Evolutionary conservation across 257 asterid genomes (phyloP), one percentile per base, ranked within the genome.

Genomic region (Penstemon eatonii): DNA sequence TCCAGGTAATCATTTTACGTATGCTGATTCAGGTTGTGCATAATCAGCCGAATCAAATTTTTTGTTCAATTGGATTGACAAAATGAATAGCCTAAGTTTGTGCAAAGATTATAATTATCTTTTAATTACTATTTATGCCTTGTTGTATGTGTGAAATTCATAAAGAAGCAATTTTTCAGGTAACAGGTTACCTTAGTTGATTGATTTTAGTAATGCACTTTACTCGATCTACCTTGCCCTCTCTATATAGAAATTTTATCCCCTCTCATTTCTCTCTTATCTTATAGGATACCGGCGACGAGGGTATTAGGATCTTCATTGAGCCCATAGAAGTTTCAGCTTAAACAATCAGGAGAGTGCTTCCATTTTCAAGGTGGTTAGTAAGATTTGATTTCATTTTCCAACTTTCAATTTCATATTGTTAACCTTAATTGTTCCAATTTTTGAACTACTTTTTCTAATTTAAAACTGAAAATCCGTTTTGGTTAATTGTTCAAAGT

Each of bases 181-280:
- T 38, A 19, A 36, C 58, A 36, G 6, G 25, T 63, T 63, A 18
- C 55, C 56, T 46, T 8, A 8, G 1, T 63, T 46, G 68, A 13
- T n/a, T 8, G 36, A 33, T 63, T 45, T 13, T 5, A 25, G 33
- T 63, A 63, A 63, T 63, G 56, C 56, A 25, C 66, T 25, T 42
- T 5, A 15, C 18, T 5, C n/a, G 54, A 49, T 10, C 11, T 49
- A 49, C 54, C 54, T 49, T 13, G 54, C 54, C 54, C 4, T 25
- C 33, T 25, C 33, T 25, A 25, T 25, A 25, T 11, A 49, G 54
- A 49, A 15, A 49, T 6, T 15, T 49, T 9, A 3, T 49, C 4
- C 54, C 3, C 54, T 9, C 54, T 49, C 15, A 49, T 49, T 49
- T 49, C 13, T 49, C n/a, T 49, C 54, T 49, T 15, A 10, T 25